These are phyloP conservation scores for Pythium dissotocum DNA, from an alignment of 352 stramenopile genomes.

Conservation along the genomic window DNA sequence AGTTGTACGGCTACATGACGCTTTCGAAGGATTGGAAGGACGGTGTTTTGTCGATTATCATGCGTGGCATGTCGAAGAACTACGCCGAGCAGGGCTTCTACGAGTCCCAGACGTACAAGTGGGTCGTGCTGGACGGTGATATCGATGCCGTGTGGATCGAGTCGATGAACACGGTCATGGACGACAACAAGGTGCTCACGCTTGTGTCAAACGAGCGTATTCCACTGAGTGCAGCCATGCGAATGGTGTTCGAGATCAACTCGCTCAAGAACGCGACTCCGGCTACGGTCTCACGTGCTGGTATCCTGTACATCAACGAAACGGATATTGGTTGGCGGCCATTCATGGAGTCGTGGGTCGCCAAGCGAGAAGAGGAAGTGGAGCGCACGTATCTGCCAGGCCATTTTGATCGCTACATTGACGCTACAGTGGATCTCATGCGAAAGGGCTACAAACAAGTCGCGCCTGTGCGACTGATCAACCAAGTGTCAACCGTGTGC, in stretches of 20 bases:
- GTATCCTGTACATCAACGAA: conserved; percentile 90
- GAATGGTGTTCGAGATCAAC: conserved; percentile 92
- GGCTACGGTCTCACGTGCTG: conserved; percentile 82
- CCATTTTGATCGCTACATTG: conserved; percentile 97
- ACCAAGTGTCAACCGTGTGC: conserved; percentile 95
- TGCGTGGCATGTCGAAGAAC: conserved; percentile 90
- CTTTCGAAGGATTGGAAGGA: conserved; percentile 91
- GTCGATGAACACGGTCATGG: conserved; percentile 98
- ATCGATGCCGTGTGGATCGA: conserved; percentile 91
- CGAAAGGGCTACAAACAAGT: conserved; percentile 96
- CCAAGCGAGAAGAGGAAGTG: conserved; percentile 85
- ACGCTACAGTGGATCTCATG: conserved; percentile 93
- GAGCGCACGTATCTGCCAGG: conserved; percentile 92
- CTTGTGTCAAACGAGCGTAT: conserved; percentile 90
- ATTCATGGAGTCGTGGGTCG: conserved; percentile 97
- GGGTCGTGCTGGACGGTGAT: conserved; percentile 86
- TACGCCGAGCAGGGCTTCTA: conserved; percentile 93
- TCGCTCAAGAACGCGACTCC: conserved; percentile 88
- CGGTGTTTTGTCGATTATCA: conserved; percentile 88
- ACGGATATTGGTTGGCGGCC: conserved; percentile 94
- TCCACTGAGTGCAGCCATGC: conserved; percentile 78
- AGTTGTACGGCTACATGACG: conserved; percentile 94
- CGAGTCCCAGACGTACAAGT: conserved; percentile 92
- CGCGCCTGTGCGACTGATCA: conserved; percentile 92
- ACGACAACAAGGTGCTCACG: conserved; percentile 96